Conservation (phyloP, 495 filamentous ascomycete species). For the Symbiotaphrina buchneri region DNA sequence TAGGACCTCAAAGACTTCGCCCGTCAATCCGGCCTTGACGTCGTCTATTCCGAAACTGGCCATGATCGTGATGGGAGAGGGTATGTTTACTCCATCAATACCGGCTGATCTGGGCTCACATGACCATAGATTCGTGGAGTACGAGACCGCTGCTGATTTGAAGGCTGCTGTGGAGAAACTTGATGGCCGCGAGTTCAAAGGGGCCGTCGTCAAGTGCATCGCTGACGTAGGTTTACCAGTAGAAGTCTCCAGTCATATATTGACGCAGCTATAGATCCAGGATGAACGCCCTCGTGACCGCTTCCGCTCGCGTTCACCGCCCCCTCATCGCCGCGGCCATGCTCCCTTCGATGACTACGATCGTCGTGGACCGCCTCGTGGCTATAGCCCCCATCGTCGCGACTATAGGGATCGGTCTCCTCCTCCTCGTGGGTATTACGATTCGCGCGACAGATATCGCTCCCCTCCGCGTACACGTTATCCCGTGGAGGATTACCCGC, state of each 20-base stretch:
- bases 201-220: slow-evolving; percentile 55
- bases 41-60: slow-evolving; percentile 92
- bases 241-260: slow-evolving; percentile 13
- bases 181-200: slow-evolving; percentile 80
- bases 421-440: slow-evolving; percentile 62
- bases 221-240: slow-evolving; percentile 44
- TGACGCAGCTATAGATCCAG: slow-evolving; percentile 28
- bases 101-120: slow-evolving; percentile 1
- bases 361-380: slow-evolving; percentile 54
- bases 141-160: slow-evolving; percentile 77
- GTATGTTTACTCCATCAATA: slow-evolving; percentile 25
- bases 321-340: slow-evolving; percentile 36
- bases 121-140: slow-evolving; percentile 71
- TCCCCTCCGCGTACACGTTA: slow-evolving; percentile 40
- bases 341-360: slow-evolving; percentile 46
- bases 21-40: slow-evolving; percentile 85
- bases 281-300: slow-evolving; percentile 51
- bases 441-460: slow-evolving; percentile 43
- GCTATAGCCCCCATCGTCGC: slow-evolving; percentile 56
- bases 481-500: slow-evolving; percentile 60
- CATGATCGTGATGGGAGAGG: slow-evolving; percentile 85
- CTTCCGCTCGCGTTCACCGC: slow-evolving; percentile 58
- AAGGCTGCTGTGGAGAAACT: slow-evolving; percentile 84
- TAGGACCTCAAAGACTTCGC: slow-evolving; percentile 99
- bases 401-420: slow-evolving; percentile 73